Conservation (phyloP, 805 yeast genomes). For the Clavispora santaluciae region DNA sequence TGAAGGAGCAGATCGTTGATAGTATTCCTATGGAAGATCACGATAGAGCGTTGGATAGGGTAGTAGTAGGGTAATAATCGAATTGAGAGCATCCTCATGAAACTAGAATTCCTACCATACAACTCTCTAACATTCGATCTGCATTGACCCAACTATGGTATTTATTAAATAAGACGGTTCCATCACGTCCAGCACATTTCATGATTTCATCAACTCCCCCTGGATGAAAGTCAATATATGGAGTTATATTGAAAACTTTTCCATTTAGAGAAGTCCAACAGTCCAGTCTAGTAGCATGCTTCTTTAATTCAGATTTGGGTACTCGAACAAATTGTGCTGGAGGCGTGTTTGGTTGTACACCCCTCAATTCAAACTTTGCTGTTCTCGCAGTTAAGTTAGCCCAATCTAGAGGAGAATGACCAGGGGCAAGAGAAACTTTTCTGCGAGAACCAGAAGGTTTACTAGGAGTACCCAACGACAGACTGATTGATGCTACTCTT, state of each 20-base stretch:
- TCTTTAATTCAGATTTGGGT: conserved; percentile 51
- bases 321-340: conserved; percentile 49
- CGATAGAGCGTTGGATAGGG: conserved; percentile 55
- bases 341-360: conserved; percentile 46
- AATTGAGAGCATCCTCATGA: neutral
- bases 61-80: conserved; percentile 35
- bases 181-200: conserved; percentile 80
- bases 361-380: conserved; percentile 48
- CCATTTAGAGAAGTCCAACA: conserved; percentile 84
- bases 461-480: neutral
- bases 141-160: conserved; percentile 75
- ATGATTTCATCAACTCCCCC: conserved; percentile 81
- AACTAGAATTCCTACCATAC: conserved; percentile 59
- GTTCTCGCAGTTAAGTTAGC: conserved; percentile 49
- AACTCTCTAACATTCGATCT: conserved; percentile 73
- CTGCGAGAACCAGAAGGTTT: conserved; percentile 11
- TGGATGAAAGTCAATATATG: conserved; percentile 83
- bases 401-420: conserved; percentile 88
- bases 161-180: conserved; percentile 68
- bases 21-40: conserved; percentile 56
- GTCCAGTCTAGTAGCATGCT: conserved; percentile 59
- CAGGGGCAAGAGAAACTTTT: conserved; percentile 67
- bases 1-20: conserved; percentile 56
- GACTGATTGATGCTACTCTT: conserved; percentile 17
- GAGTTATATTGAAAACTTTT: conserved; percentile 81